phyloP scores from a whole-genome alignment of 768 basidiomycete species.

The Suillus decipiens region DNA sequence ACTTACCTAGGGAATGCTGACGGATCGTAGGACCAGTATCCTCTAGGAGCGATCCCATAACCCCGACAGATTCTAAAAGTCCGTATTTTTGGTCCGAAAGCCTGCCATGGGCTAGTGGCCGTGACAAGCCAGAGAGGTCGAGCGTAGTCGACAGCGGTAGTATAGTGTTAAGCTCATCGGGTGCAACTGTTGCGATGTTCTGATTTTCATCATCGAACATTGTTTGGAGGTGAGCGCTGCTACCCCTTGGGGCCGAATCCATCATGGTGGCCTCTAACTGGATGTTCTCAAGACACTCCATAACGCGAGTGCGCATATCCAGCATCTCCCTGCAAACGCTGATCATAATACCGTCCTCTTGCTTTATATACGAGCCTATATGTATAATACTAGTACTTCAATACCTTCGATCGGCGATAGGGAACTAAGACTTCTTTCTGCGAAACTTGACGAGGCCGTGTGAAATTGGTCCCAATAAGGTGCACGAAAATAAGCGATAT shows the following conservation, averaged over 20 bases:
- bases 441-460: constrained; percentile 22
- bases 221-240: neutral
- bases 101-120: neutral
- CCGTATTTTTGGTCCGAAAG: neutral
- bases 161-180: neutral
- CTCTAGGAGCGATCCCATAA: neutral
- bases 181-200: neutral
- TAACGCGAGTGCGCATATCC: neutral
- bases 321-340: neutral
- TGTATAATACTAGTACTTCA: constrained; percentile 21
- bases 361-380: too few relatives aligned
- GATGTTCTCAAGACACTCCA: neutral
- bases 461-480: constrained; percentile 31
- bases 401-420: constrained; percentile 34
- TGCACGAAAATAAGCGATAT: constrained; percentile 17
- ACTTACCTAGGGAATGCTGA: too few relatives aligned
- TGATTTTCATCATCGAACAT: neutral
- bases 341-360: neutral
- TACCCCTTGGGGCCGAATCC: neutral
- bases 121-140: neutral
- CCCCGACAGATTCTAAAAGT: neutral
- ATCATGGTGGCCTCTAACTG: neutral
- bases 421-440: constrained; percentile 14
- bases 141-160: neutral
- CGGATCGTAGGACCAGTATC: too few relatives aligned